A percentile compares a stretch with the other conserved stretches of the same genome.
Evolutionary conservation across 345 rosid genomes (phyloP).

Genomic region (Lepidium sativum): DNA sequence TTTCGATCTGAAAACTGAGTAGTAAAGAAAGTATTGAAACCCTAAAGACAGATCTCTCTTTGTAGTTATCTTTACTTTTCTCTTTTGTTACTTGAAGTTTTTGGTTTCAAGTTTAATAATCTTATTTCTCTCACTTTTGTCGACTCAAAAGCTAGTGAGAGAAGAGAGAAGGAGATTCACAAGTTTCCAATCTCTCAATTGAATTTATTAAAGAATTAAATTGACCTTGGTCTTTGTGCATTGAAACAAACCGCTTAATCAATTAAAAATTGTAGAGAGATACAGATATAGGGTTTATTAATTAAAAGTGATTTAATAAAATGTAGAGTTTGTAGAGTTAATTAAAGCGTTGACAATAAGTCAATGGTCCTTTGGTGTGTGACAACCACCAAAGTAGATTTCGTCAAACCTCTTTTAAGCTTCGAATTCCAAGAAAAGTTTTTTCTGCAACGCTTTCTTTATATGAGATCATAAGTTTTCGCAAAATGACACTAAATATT

Average conservation of each 20-base stretch:
- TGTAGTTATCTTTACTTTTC: constrained; percentile 3
- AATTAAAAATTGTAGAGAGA: background rate
- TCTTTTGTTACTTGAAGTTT: constrained; percentile 19
- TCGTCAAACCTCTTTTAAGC: constrained; percentile 27
- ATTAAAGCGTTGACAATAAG: constrained; percentile 32
- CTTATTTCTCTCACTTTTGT: constrained; percentile 19
- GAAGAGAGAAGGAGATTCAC: constrained; percentile 6
- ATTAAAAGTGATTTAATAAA: background rate
- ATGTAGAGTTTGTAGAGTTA: constrained; percentile 15
- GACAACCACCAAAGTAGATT: constrained; percentile 26
- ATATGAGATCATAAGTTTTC: constrained; percentile 21
- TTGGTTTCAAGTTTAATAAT: constrained; percentile 21
- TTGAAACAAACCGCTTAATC: constrained; percentile 14
- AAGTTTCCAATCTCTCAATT: constrained; percentile 10
- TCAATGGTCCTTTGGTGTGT: constrained; percentile 17
- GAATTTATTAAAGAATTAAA: constrained; percentile 27
- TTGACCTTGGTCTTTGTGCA: constrained; percentile 30
- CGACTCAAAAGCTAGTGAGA: constrained; percentile 15
- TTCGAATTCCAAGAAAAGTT: constrained; percentile 16
- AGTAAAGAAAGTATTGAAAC: constrained; percentile 6
- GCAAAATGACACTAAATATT: constrained; percentile 9
- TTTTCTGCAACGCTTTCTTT: constrained; percentile 19
- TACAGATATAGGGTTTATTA: background rate
- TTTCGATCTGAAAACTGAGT: constrained; percentile 10
- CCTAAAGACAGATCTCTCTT: constrained; percentile 26